Evolutionary conservation across 2,329 filamentous ascomycete species (phyloP), one percentile per base, ranked within the genome.

Genomic region (Dothideomycetes sp.): DNA sequence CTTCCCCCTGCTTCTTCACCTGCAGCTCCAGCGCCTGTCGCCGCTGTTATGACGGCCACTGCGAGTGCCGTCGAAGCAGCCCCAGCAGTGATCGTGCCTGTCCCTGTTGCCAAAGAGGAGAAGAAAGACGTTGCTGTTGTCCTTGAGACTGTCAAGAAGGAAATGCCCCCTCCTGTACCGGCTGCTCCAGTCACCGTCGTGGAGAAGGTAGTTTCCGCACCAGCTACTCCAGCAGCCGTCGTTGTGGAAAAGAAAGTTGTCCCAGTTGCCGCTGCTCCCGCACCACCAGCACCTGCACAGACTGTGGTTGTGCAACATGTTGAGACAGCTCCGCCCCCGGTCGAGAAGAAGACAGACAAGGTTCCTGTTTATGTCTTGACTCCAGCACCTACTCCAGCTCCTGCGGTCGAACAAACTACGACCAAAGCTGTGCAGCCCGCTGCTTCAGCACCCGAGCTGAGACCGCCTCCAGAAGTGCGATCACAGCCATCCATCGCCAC

Each of bases 401-500:
- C n/a, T n/a, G n/a, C n/a, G n/a, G n/a, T n/a, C n/a, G n/a, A n/a
- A n/a, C n/a, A n/a, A n/a, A n/a, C n/a, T n/a, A n/a, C n/a, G n/a
- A n/a, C n/a, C 22, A 9, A 32, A 17, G 23, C n/a, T n/a, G 24
- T 27, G 24, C 10, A 27, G 24, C 24, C 24, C n/a, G 24, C 24
- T n/a, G 24, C 24, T 10, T 35, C 39, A 23, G 23, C 32, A 4
- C 31, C 32, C 15, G 39, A 35, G 20, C 13, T 35, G 23, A n/a
- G 17, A 35, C 31, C 20, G 19, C 10, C 24, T 10, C 24, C 24
- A 27, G 39, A 25, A 16, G 4, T 35, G n/a, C 31, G 35, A 9
- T 20, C 40, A 12, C 40, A 34, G 24, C 24, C 40, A 30, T 41
- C 44, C 5, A 7, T 23, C 18, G n/a, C 34, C 28, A 33, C 25